Percentiles rank a stretch among this genome's conserved stretches.
These are phyloP conservation scores for Acer campestre DNA, from an alignment of 345 rosid genomes.

Conservation along the genomic window DNA sequence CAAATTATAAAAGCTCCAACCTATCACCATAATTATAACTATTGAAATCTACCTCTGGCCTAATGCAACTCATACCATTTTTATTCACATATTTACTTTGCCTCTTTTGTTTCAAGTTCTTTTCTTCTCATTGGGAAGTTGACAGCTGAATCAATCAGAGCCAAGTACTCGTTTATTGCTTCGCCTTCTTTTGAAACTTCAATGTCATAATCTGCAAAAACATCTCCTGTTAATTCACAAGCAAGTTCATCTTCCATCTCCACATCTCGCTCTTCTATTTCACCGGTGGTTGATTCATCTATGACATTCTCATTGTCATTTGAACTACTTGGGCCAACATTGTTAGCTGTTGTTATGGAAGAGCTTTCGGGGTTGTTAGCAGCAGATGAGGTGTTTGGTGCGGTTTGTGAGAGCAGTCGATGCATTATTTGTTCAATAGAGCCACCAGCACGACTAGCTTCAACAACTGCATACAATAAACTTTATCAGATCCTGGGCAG, in stretches of 20 bases:
- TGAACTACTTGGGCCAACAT: conserved; percentile 9
- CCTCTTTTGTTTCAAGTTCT: neutral
- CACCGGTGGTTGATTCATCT: conserved; percentile 20
- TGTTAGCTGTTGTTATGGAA: conserved; percentile 14
- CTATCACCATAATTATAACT: conserved; percentile 4
- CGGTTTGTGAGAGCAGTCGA: conserved; percentile 44
- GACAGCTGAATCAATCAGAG: conserved; percentile 52
- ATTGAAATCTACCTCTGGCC: neutral
- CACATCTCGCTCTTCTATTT: conserved; percentile 51
- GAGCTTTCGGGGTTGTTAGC: conserved; percentile 15
- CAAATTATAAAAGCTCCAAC: neutral
- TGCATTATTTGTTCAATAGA: conserved; percentile 51
- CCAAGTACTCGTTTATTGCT: conserved; percentile 65
- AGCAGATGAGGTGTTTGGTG: conserved; percentile 21
- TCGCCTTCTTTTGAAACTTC: conserved; percentile 74
- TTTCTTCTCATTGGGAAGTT: conserved; percentile 15
- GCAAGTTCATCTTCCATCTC: conserved; percentile 82
- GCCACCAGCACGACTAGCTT: conserved; percentile 58
- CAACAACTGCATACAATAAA: conserved; percentile 47
- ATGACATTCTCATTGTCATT: conserved; percentile 18
- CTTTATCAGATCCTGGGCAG: neutral
- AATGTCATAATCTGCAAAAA: conserved; percentile 73
- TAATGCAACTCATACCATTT: neutral
- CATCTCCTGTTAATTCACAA: conserved; percentile 56
- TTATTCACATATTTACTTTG: conserved; percentile 7